Evolutionary conservation across 2,329 filamentous ascomycete genomes (phyloP), one percentile per base, ranked within the genome.

Genomic region (Cucurbitaria berberidis): DNA sequence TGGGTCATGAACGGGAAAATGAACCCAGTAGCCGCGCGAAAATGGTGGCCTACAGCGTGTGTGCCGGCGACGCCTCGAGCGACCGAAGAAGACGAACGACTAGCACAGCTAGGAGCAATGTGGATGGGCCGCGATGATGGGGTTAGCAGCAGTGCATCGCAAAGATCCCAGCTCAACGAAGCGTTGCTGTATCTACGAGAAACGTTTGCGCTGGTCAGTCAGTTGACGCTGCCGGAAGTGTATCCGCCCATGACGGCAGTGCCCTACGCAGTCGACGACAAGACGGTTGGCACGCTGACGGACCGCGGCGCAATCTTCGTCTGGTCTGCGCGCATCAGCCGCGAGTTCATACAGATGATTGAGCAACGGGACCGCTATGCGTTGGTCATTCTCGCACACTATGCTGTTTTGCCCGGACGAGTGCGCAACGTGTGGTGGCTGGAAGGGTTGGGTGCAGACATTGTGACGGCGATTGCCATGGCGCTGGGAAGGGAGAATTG

Each of bases 331-430:
- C 53, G 56, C 1, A 64, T 74, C 9, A 64, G 66, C 11, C 62
- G 65, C 10, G 64, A 70, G 11, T 73, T 71, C 27, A 64, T 74
- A 2, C 47, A 57, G 15, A 53, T 73, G 15, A 50, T 76, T 21
- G 67, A 70, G 27, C 48, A 60, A 34, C 69, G 68, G 45, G 67
- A 74, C 26, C 50, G 57, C 1, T 63, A 71, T 16, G 73, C 73
- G 1, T 53, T 77, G 13, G 67, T 76, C 22, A 66, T 77, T 16
- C 53, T 77, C 9, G 74, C 74, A 9, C 67, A 77, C 47, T 77
- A 72, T 47, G 74, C 73, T 16, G 64, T 76, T 5, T 51, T 77
- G 15, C 63, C 73, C 1, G 70, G 70, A 0, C 54, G 72, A 19
- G 65, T 73, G 7, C 52, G 70, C 15, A 69, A 69, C 21, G 66